phyloP scores from a whole-genome alignment of 768 basidiomycete genomes.

The Agaricus sinodeliciosus region DNA sequence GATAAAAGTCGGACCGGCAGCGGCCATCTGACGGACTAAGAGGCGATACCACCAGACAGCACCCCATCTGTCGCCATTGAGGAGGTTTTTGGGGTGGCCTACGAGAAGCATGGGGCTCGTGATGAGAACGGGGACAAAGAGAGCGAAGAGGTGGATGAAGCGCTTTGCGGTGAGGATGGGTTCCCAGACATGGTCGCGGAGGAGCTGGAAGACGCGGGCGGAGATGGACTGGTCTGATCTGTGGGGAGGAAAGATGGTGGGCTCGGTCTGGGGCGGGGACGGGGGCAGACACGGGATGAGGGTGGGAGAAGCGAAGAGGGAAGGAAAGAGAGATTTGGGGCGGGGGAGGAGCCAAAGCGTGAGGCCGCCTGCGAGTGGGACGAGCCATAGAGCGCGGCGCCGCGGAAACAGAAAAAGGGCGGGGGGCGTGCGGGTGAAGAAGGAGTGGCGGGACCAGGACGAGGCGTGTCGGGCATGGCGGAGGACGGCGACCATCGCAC shows the following conservation, averaged over 20 bases:
- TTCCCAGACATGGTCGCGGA: conserved; percentile 68
- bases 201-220: conserved; percentile 34
- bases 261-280: conserved; percentile 14
- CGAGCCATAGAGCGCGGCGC: conserved; percentile 41
- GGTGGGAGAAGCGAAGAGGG: conserved; percentile 39
- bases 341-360: conserved; percentile 41
- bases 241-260: conserved; percentile 58
- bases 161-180: conserved; percentile 78
- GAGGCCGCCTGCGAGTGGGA: conserved; percentile 52
- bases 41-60: conserved; percentile 98
- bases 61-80: conserved; percentile 81
- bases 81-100: conserved; percentile 44
- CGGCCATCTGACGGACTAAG: conserved; percentile 83
- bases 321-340: conserved; percentile 34
- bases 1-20: conserved; percentile 94
- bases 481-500: not conserved
- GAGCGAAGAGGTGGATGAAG: conserved; percentile 73
- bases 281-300: conserved; percentile 34
- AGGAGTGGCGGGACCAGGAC: conserved; percentile 20
- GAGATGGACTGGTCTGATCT: conserved; percentile 48
- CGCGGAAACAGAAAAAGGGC: conserved; percentile 20
- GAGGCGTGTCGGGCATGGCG: conserved; percentile 13
- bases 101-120: conserved; percentile 79
- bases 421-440: conserved; percentile 27
- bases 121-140: conserved; percentile 87